Evolutionary conservation across 495 filamentous ascomycete genomes (phyloP).

Genomic region (Patellaria atrata): DNA sequence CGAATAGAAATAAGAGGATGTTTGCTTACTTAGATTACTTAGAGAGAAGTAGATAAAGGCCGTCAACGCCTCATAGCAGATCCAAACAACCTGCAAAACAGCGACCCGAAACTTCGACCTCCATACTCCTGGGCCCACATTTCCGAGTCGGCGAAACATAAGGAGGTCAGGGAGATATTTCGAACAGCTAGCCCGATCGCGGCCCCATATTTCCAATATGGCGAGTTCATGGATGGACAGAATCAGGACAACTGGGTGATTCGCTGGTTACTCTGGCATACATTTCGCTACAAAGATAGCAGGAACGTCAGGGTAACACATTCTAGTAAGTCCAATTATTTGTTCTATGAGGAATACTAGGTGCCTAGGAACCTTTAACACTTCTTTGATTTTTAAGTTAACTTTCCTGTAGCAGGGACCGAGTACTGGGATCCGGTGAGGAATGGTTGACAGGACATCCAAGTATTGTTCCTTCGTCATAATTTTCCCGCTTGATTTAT

Average conservation of each 20-base stretch:
- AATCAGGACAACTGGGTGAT: conserved; percentile 29
- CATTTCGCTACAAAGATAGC: conserved; percentile 29
- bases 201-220: conserved; percentile 20
- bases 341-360: no score
- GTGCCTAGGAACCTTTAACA: no score
- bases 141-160: conserved; percentile 25
- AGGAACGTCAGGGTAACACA: conserved; percentile 15
- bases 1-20: background rate
- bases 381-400: no score
- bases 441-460: no score
- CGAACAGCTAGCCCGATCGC: conserved; percentile 12
- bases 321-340: no score
- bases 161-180: conserved; percentile 21
- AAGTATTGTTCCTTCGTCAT: no score
- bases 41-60: conserved; percentile 24
- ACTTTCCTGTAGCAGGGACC: no score
- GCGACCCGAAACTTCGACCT: conserved; percentile 10
- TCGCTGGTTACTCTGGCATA: conserved; percentile 28
- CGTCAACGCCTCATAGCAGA: conserved; percentile 20
- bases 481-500: no score
- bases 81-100: conserved; percentile 12
- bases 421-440: no score
- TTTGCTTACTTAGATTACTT: conserved; percentile 2
- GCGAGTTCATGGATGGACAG: conserved; percentile 14
- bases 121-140: conserved; percentile 24